Conservation (phyloP, 2,329 filamentous ascomycete species). For the Leptographium flavum region DNA sequence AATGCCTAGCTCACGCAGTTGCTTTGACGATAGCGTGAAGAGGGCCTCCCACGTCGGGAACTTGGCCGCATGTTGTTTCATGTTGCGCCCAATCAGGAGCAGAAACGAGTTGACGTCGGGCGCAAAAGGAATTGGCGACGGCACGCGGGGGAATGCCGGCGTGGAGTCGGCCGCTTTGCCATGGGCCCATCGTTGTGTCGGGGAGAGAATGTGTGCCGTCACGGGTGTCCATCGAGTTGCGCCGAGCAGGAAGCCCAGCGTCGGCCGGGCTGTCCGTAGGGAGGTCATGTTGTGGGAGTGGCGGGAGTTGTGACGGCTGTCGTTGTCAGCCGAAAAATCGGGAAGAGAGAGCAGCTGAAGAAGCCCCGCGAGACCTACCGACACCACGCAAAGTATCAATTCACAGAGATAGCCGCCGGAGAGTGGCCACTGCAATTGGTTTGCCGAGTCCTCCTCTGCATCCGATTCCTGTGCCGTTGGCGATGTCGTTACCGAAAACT, state of each 20-base stretch:
- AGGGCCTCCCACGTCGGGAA: slow-evolving; percentile 83
- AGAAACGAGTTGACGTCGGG: slow-evolving; percentile 80
- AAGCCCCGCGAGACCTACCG: not conserved
- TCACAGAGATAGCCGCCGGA: not conserved
- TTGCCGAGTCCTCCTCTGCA: not conserved
- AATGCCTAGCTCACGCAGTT: slow-evolving; percentile 72
- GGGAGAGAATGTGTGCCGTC: not conserved
- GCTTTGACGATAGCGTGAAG: slow-evolving; percentile 63
- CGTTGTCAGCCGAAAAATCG: too few species aligned
- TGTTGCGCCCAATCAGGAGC: slow-evolving; percentile 75
- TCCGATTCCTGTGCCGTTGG: not conserved
- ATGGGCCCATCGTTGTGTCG: not conserved
- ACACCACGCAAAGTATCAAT: too few species aligned
- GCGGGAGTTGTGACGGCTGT: too few species aligned
- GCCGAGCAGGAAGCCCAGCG: slow-evolving; percentile 15
- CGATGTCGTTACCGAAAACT: not conserved
- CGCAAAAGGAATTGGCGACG: slow-evolving; percentile 68
- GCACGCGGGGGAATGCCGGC: slow-evolving; percentile 22
- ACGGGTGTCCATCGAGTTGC: slow-evolving; percentile 1
- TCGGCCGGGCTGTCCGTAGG: slow-evolving; percentile 14
- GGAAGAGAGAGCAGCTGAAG: not conserved
- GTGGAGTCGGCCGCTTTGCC: not conserved
- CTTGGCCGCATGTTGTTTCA: slow-evolving; percentile 71
- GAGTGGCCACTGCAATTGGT: not conserved
- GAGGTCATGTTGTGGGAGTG: too few species aligned